Evolutionary conservation across 331 rosid species (phyloP), one percentile per base, ranked within the genome.

Genomic region (Malus hybrid): DNA sequence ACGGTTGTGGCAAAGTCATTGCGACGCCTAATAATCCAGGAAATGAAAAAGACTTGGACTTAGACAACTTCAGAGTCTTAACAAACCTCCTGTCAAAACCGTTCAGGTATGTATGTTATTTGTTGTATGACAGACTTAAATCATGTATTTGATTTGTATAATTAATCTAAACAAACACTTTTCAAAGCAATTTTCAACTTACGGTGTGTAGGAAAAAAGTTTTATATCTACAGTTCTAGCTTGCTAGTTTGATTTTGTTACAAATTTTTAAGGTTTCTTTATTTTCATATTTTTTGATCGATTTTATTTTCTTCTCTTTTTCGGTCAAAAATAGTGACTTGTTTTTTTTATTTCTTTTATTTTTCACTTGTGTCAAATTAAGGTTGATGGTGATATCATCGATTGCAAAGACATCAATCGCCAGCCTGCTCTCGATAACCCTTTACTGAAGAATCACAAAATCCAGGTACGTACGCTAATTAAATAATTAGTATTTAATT

Each of bases 371-470:
- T 8, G 0, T 20, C 52, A 70, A 54, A 44, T 54, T 14, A 56
- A 70, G 63, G 28, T 20, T 4, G 71, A 78, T 9, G 72, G 76
- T 28, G 65, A 78, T 6, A 46, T 78, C 22, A 70, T 78, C 42
- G 77, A 70, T 65, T 78, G 81, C 16, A 12, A 22, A 14, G 81
- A 78, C 65, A 70, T 78, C 65, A n/a, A 78, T 19, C 34, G 32
- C 11, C 81, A 78, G 31, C 81, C 81, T 14, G 19, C 77, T 36
- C 72, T 71, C 5, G 67, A 63, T 63, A 71, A 63, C n/a, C 76
- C 81, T 29, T 63, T 33, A 50, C 59, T 71, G 7, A 71, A 78
- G 69, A 61, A 48, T 50, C 81, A 78, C 66, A 78, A 70, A 63
- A 48, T 78, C 29, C 81, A 78, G 76, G 42, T 34, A 34, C 39